Conservation (phyloP, 1,284 basidiomycete genomes). For the Somion occarium region DNA sequence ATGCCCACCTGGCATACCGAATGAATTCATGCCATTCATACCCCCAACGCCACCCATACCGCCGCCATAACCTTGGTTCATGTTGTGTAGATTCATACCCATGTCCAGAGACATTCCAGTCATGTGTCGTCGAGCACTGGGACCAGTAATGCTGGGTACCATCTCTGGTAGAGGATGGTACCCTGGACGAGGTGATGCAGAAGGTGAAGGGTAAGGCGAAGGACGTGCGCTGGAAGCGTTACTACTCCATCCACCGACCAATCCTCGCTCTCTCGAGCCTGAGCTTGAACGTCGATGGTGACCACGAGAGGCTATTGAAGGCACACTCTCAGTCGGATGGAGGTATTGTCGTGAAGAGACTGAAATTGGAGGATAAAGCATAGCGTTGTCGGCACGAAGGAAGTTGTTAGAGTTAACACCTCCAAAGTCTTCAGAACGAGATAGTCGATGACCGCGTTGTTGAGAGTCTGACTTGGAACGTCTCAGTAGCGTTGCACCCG, state of each 20-base stretch:
- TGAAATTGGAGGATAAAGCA: slow-evolving; percentile 35
- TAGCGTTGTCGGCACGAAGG: slow-evolving; percentile 35
- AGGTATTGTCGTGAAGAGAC: slow-evolving; percentile 38
- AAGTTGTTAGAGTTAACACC: slow-evolving; percentile 7
- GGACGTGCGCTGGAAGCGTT: slow-evolving; percentile 29
- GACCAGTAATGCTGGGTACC: not conserved
- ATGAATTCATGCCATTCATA: not conserved
- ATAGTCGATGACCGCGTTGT: slow-evolving; percentile 21
- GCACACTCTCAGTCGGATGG: slow-evolving; percentile 35
- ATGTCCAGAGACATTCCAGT: slow-evolving; percentile 17
- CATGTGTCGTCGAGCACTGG: slow-evolving; percentile 12
- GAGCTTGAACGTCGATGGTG: slow-evolving; percentile 59
- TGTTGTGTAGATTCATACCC: slow-evolving; percentile 13
- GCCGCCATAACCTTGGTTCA: not conserved
- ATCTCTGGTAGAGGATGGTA: slow-evolving; percentile 26
- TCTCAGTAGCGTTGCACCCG: slow-evolving; percentile 21
- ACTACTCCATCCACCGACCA: slow-evolving; percentile 26
- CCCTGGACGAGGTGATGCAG: slow-evolving; percentile 37
- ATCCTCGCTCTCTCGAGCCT: slow-evolving; percentile 47
- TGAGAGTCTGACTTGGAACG: slow-evolving; percentile 45
- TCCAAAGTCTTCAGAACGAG: slow-evolving; percentile 20
- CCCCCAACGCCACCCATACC: slow-evolving; percentile 1
- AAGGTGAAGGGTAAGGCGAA: slow-evolving; percentile 55
- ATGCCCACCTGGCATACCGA: slow-evolving; percentile 11
- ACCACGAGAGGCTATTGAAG: slow-evolving; percentile 34